Conservation (phyloP, 1,139 yeast genomes). For the Kodamaea ohmeri region DNA sequence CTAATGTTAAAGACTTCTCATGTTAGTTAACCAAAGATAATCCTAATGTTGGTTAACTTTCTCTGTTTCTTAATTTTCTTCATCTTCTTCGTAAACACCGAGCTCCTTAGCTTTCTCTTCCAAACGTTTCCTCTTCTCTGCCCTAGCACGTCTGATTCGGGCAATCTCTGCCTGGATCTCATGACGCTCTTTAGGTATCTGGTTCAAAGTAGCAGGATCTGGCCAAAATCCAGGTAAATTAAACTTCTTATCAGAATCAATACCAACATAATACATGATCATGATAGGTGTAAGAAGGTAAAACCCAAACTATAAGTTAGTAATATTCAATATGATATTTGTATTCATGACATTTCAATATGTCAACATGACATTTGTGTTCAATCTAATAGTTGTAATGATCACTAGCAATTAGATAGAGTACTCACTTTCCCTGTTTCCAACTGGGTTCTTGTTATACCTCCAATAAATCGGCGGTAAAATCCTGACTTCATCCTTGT, state of each 20-base stretch:
- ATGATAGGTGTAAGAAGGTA: conserved; percentile 82
- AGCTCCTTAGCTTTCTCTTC: conserved; percentile 70
- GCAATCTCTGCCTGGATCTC: conserved; percentile 91
- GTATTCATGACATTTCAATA: background rate
- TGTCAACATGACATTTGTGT: background rate
- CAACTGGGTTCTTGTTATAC: conserved; percentile 55
- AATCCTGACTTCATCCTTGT: conserved; percentile 16
- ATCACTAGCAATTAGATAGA: too few relatives aligned
- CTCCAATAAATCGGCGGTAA: conserved; percentile 33
- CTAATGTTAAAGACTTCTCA: too few relatives aligned
- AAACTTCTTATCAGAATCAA: conserved; percentile 82
- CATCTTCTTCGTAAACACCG: conserved; percentile 52
- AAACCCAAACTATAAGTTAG: conserved; percentile 62
- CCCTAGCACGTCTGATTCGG: conserved; percentile 71
- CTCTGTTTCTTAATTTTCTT: conserved; percentile 10
- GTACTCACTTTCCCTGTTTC: conserved; percentile 64
- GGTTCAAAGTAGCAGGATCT: conserved; percentile 86
- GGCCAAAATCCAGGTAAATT: conserved; percentile 98
- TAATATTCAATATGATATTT: background rate
- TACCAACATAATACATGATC: conserved; percentile 89
- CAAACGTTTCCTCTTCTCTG: conserved; percentile 68
- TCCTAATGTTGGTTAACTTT: too few relatives aligned
- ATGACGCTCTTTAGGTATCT: conserved; percentile 88
- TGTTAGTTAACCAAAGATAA: too few relatives aligned
- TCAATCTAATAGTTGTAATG: too few relatives aligned